phyloP scores from a whole-genome alignment of 805 yeast species.

The Kurtzmaniella fragi region DNA sequence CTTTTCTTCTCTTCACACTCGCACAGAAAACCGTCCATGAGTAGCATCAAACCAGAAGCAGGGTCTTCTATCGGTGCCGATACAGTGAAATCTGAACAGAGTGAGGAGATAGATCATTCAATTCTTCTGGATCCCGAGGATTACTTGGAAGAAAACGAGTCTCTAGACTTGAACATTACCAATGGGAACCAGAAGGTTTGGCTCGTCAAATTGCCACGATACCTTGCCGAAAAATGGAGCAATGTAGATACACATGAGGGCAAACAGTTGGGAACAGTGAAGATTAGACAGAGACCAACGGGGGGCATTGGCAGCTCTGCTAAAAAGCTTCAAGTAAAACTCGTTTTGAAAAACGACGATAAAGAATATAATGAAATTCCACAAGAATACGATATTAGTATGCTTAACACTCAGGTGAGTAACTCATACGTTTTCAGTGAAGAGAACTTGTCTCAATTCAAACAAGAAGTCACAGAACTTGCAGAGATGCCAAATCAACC shows the following conservation, averaged over 20 bases:
- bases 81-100: slow-evolving; percentile 14
- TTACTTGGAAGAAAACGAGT: slow-evolving; percentile 52
- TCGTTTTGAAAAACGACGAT: slow-evolving; percentile 34
- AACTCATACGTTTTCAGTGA: slow-evolving; percentile 89
- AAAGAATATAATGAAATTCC: slow-evolving; percentile 52
- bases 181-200: slow-evolving; percentile 71
- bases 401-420: slow-evolving; percentile 73
- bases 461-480: slow-evolving; percentile 46
- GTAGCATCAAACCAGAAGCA: neutral
- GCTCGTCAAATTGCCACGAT: slow-evolving; percentile 88
- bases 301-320: slow-evolving; percentile 12
- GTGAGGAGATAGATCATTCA: slow-evolving; percentile 16
- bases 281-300: slow-evolving; percentile 51
- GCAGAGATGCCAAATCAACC: slow-evolving; percentile 52
- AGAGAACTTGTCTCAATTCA: slow-evolving; percentile 62
- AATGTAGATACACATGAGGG: slow-evolving; percentile 59
- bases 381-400: slow-evolving; percentile 73
- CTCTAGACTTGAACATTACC: slow-evolving; percentile 69
- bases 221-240: slow-evolving; percentile 78
- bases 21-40: no score
- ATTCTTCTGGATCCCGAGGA: slow-evolving; percentile 41
- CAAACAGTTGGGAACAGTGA: slow-evolving; percentile 73
- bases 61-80: slow-evolving; percentile 13
- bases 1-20: no score
- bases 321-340: slow-evolving; percentile 43